Base-by-base conservation (phyloP, 2,329 filamentous ascomycete species). In the Zalaria sp. region DNA sequence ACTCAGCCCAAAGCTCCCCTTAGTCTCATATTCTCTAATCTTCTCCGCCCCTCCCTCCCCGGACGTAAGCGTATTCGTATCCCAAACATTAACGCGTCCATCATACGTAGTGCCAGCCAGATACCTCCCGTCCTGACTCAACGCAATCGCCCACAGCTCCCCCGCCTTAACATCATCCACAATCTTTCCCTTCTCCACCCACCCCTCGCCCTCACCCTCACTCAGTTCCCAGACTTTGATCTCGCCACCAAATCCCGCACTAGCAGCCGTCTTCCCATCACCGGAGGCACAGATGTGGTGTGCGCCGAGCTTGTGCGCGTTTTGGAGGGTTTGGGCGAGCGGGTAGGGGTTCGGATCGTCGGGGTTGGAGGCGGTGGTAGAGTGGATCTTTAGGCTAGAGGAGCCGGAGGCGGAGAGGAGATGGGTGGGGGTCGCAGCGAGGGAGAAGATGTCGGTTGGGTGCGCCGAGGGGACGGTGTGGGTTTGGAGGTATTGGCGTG, bases 401-500 rank as follows among this genome's bases (percentile, higher is more conserved):
- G 83, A 80, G 37, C 91, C 91, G 35, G 87, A 91, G 25, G 79
- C 85, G 5, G 88, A 93, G 50, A 98, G 67, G 10, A 96, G 69
- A 39, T 53, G 58, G 50, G 56, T 51, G 4, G 54, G 53, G 43
- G 53, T 59, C 48, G 58, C 51, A 46, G 59, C 58, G 55, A 58
- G 59, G 37, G 53, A 55, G 50, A 55, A 57, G 48, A 60, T 57
- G 47, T 60, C 53, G 27, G 52, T 55, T 5, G 53, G 53, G 41
- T 58, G 55, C 35, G 57, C 55, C 68, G 87, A 76, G 59, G 93
- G 83, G 60, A 94, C 77, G 35, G 87, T 89, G 62, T 94, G 85
- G 51, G 83, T 82, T 55, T 89, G 93, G 48, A 98, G 75, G 61
- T 95, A 98, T 80, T 96, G 91, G 69, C 96, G 96, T 43, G 91